Conservation (phyloP, 176 grass and related monocot species). For the Zizania latifolia region DNA sequence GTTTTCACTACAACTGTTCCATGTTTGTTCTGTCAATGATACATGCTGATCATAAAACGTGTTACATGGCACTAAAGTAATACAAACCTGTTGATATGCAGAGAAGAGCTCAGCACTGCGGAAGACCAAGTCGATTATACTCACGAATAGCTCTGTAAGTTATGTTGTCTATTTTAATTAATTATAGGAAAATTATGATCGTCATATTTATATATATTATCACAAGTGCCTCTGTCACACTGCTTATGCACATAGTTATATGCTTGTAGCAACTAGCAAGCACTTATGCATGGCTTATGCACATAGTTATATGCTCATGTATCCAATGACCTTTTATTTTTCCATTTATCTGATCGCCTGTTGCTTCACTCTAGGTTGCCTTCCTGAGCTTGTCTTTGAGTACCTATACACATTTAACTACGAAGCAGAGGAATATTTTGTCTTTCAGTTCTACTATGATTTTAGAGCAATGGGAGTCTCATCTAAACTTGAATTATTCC, state of each 20-base stretch:
- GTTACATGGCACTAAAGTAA: constrained; percentile 22
- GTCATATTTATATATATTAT: constrained; percentile 8
- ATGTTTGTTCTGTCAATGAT: constrained; percentile 13
- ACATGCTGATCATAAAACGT: background rate
- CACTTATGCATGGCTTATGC: constrained; percentile 11
- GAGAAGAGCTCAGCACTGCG: constrained; percentile 81
- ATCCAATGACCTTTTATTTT: constrained; percentile 1
- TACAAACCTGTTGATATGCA: constrained; percentile 37
- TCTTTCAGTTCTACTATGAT: background rate
- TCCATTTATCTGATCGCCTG: background rate
- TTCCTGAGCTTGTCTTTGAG: background rate
- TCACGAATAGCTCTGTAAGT: constrained; percentile 98
- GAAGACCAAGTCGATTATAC: constrained; percentile 96
- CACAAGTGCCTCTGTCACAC: background rate
- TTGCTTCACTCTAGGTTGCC: constrained; percentile 3
- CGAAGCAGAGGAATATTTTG: background rate
- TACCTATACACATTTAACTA: background rate
- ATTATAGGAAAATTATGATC: background rate
- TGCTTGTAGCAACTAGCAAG: background rate
- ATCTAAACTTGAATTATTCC: background rate
- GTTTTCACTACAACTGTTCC: background rate
- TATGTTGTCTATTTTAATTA: background rate
- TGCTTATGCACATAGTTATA: background rate
- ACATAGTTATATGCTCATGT: background rate
- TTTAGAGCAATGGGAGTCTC: background rate